A percentile compares a stretch with the other conserved stretches of the same genome.
Evolutionary conservation across 306 rosid genomes (phyloP).

Genomic region (Acacia melanoxylon): DNA sequence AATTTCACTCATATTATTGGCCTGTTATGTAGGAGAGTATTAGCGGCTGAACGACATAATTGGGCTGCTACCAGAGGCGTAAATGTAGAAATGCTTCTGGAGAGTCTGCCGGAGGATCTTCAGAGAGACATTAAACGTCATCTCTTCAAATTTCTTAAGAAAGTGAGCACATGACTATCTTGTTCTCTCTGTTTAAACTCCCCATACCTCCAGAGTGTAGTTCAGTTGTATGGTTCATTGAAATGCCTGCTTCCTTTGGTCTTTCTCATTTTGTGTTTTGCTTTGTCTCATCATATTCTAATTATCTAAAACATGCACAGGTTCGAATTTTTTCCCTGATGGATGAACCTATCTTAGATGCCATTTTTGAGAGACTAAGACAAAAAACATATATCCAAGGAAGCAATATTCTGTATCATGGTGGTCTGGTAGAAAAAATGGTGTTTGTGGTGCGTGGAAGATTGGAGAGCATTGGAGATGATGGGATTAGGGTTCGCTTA

Average conservation of each 20-base stretch:
- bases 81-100: constrained; percentile 78
- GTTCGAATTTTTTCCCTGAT: constrained; percentile 74
- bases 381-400: constrained; percentile 80
- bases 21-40: constrained; percentile 58
- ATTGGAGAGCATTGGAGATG: constrained; percentile 72
- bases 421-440: constrained; percentile 80
- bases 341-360: constrained; percentile 80
- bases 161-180: constrained; percentile 41
- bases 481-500: constrained; percentile 53
- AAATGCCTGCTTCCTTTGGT: background rate
- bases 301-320: constrained; percentile 38
- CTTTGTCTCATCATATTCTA: constrained; percentile 5
- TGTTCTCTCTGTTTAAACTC: background rate
- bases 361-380: constrained; percentile 69
- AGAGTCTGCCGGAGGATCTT: constrained; percentile 82
- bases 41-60: constrained; percentile 67
- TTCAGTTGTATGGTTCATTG: constrained; percentile 11
- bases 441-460: constrained; percentile 82
- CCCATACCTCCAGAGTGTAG: background rate
- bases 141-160: constrained; percentile 61
- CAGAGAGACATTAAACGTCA: constrained; percentile 82
- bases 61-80: constrained; percentile 97
- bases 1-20: constrained; percentile 9
- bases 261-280: background rate
- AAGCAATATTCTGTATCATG: constrained; percentile 56